phyloP scores from a whole-genome alignment of 2,329 filamentous ascomycete species.

The Aurifilum marmelostoma region DNA sequence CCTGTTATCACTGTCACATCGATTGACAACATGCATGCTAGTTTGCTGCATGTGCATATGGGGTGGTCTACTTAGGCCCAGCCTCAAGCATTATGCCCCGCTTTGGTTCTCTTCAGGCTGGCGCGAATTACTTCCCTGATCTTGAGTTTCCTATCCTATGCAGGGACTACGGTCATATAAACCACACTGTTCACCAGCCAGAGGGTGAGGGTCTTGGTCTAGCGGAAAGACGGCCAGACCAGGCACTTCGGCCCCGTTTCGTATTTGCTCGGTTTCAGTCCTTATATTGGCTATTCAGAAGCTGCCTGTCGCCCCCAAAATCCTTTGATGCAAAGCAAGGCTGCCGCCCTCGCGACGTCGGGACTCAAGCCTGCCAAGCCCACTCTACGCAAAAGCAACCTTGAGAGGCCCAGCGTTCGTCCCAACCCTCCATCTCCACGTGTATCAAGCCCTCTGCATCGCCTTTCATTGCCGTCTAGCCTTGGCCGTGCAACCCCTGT shows the following conservation, averaged over 20 bases:
- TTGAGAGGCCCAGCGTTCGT: neutral
- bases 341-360: neutral
- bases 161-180: neutral
- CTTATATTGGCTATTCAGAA: neutral
- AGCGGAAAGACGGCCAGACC: neutral
- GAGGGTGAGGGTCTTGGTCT: neutral
- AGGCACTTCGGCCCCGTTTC: neutral
- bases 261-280: neutral
- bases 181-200: neutral
- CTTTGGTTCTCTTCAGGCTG: conserved; percentile 11
- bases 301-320: neutral
- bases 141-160: neutral
- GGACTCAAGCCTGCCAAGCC: neutral
- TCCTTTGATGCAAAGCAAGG: neutral
- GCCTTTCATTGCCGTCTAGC: neutral
- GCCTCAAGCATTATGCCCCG: conserved; percentile 5
- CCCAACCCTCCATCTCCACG: neutral
- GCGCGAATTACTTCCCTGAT: neutral
- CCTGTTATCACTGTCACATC: conserved; percentile 15
- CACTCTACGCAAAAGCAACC: neutral
- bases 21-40: conserved; percentile 17
- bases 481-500: neutral
- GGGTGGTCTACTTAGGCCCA: neutral
- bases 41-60: conserved; percentile 23
- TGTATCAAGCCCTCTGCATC: neutral